Evolutionary conservation across 768 basidiomycete species (phyloP), one percentile per base, ranked within the genome.

Genomic region (Clitopilus passeckerianus): DNA sequence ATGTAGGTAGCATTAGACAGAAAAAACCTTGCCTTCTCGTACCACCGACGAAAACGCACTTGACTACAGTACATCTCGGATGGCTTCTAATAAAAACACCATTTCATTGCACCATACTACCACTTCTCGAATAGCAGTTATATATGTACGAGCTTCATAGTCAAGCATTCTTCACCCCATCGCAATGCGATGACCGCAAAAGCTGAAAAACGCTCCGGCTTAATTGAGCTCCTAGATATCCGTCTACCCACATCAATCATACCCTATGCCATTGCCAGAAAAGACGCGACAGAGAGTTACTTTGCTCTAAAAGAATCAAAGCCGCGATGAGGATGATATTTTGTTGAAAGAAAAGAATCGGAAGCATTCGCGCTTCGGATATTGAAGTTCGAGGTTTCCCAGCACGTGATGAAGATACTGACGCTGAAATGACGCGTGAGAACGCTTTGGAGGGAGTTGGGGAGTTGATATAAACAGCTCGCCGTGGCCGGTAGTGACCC

Each of bases 191-290:
- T 69, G 69, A 68, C 62, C 63, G 71, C 69, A 58, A 60, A 65
- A 65, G 73, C 74, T 80, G 70, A 78, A 74, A 78, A 75, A 74
- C 71, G 83, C 86, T 88, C 86, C 87, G 87, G 87, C 87, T 89
- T 89, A 89, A 87, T 87, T 87, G 87, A 75, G 77, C 80, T 78
- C 86, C 46, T n/a, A 50, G 54, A 65, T 33, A 41, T 61, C 46
- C 37, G 64, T 83, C 76, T 80, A 60, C 76, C 83, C 75, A 67
- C 66, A 57, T 18, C 46, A 10, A 50, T 18, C 71, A 73, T 61
- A 66, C 69, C 67, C 61, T 34, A 71, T 89, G 89, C 87, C 87
- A 83, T 62, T 67, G 68, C 77, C 76, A 74, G 75, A 70, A 61
- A 60, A 61, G 15, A 18, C 34, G 62, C 66, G 75, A 74, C 74